These are phyloP conservation scores for Babesia bovis DNA, from an alignment of 169 alveolate genomes.

Conservation along the genomic window DNA sequence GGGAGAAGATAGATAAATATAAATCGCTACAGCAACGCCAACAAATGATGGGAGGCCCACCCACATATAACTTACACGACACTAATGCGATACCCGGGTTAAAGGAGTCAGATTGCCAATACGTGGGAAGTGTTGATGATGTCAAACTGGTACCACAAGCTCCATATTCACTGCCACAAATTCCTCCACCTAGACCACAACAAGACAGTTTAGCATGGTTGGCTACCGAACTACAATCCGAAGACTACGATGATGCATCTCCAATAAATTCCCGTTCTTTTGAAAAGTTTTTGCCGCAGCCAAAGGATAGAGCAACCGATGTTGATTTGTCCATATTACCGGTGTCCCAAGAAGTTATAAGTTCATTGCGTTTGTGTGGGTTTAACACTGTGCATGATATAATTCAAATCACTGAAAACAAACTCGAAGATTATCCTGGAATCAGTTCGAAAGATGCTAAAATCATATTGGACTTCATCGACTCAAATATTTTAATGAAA, in stretches of 20 bases:
- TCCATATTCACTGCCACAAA: constrained; percentile 49
- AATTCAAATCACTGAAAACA: constrained; percentile 20
- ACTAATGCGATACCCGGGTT: constrained; percentile 26
- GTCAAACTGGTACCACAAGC: constrained; percentile 51
- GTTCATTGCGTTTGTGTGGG: constrained; percentile 44
- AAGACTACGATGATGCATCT: constrained; percentile 46
- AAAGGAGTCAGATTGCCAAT: constrained; percentile 49
- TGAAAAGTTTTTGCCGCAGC: constrained; percentile 32
- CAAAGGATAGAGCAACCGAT: constrained; percentile 20
- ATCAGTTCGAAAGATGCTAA: constrained; percentile 32
- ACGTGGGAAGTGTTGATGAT: constrained; percentile 45
- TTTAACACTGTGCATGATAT: constrained; percentile 42
- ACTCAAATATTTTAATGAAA: background rate
- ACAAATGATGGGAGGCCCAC: constrained; percentile 66
- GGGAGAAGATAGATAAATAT: constrained; percentile 68
- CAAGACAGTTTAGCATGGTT: constrained; percentile 60
- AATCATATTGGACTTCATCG: constrained; percentile 19
- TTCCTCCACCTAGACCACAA: constrained; percentile 33
- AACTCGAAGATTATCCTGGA: constrained; percentile 45
- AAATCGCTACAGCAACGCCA: constrained; percentile 43
- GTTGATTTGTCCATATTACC: constrained; percentile 46
- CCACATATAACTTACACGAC: constrained; percentile 42
- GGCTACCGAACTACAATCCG: constrained; percentile 52
- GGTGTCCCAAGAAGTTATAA: constrained; percentile 37
- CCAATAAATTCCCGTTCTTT: constrained; percentile 52